phyloP scores from a whole-genome alignment of 495 filamentous ascomycete species.

The Tuber magnatum region DNA sequence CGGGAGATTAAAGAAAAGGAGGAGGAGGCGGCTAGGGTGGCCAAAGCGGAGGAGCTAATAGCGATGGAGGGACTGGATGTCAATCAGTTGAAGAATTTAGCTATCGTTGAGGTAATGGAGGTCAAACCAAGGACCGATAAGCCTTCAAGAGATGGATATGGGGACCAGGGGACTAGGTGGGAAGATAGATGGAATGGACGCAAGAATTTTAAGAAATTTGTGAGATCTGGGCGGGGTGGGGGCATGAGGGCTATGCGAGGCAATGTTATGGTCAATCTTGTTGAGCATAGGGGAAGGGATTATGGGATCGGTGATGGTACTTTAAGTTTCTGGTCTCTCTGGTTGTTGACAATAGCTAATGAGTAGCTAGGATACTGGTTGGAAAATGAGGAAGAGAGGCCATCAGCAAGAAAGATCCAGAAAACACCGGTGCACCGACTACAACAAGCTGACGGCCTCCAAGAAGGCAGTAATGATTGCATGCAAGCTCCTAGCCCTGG shows the following conservation, averaged over 20 bases:
- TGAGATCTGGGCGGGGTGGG: conserved; percentile 53
- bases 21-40: conserved; percentile 24
- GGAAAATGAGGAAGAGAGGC: conserved; percentile 14
- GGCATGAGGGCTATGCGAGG: conserved; percentile 46
- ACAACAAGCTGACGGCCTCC: neutral
- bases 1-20: conserved; percentile 30
- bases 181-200: conserved; percentile 88
- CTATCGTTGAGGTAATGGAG: conserved; percentile 75
- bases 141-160: conserved; percentile 28
- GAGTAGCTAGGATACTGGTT: conserved; percentile 29
- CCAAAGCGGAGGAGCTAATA: conserved; percentile 47
- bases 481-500: neutral
- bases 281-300: conserved; percentile 69
- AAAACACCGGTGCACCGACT: conserved; percentile 1
- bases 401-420: conserved; percentile 6
- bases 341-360: neutral
- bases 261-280: conserved; percentile 66
- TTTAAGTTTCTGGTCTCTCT: neutral
- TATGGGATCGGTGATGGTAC: conserved; percentile 70
- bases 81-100: conserved; percentile 66
- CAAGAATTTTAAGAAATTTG: conserved; percentile 94
- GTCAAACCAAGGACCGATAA: conserved; percentile 44
- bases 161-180: conserved; percentile 62
- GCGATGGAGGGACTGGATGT: conserved; percentile 62
- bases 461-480: conserved; percentile 6